phyloP scores from a whole-genome alignment of 345 rosid genomes.

The Iberis pinnata region DNA sequence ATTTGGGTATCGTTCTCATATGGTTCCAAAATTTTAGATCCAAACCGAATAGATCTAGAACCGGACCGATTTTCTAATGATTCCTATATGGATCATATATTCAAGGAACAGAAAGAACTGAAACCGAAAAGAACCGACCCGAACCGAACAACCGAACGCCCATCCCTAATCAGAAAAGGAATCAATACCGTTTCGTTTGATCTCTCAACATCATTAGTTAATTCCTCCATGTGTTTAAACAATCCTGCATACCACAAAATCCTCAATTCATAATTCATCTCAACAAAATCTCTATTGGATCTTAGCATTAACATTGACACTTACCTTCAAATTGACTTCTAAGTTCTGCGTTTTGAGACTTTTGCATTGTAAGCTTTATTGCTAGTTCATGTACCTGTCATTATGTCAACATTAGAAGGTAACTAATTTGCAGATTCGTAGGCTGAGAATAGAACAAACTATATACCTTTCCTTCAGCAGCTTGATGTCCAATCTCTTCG shows the following conservation, averaged over 20 bases:
- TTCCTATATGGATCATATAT: no score
- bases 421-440: no score
- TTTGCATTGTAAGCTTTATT: conserved; percentile 81
- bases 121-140: no score
- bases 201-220: conserved; percentile 75
- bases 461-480: conserved; percentile 90
- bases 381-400: conserved; percentile 76
- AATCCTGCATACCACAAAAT: conserved; percentile 43
- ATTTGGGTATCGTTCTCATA: no score
- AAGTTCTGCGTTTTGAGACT: conserved; percentile 73
- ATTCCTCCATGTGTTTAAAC: conserved; percentile 59
- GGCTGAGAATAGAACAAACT: conserved; percentile 4
- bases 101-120: no score
- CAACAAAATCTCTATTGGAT: not conserved
- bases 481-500: conserved; percentile 93
- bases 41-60: no score
- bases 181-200: conserved; percentile 69
- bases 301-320: not conserved
- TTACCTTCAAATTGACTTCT: conserved; percentile 87
- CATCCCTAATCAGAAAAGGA: conserved; percentile 15
- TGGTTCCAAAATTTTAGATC: no score
- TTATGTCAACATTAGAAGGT: conserved; percentile 10
- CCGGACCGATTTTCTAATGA: no score
- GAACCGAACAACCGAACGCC: no score
- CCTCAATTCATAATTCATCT: conserved; percentile 13